These are phyloP conservation scores for Xerocomus brunneocitrinus DNA, from an alignment of 768 basidiomycete species.

Conservation along the genomic window DNA sequence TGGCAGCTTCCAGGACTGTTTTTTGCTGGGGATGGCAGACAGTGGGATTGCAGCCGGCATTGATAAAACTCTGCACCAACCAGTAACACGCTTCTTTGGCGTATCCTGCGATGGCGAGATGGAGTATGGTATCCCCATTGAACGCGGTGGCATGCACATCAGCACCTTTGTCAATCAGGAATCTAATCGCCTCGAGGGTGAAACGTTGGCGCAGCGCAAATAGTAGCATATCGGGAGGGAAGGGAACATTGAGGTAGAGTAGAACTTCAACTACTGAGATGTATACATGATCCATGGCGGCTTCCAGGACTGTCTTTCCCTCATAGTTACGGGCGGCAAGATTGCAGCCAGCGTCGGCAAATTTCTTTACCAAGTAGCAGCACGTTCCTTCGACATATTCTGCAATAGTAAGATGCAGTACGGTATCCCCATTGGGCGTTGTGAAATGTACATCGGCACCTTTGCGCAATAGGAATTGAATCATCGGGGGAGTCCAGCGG, in stretches of 20 bases:
- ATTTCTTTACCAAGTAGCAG: background rate
- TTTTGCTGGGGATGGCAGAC: background rate
- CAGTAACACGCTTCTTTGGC: background rate
- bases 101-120: background rate
- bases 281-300: background rate
- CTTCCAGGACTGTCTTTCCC: background rate
- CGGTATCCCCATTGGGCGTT: background rate
- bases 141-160: background rate
- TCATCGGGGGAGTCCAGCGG: too few relatives aligned
- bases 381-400: background rate
- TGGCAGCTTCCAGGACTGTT: background rate
- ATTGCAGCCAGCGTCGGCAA: background rate
- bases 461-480: too few relatives aligned
- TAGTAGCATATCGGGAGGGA: background rate
- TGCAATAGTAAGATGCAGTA: background rate
- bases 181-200: background rate
- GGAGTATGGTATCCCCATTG: background rate
- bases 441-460: too few relatives aligned
- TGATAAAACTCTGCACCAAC: background rate
- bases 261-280: background rate
- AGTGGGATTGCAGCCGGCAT: background rate
- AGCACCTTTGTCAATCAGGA: background rate
- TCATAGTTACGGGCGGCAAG: background rate
- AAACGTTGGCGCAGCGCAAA: background rate
- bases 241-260: background rate